phyloP scores from a whole-genome alignment of 352 stramenopile species.

The Stramenopiles sp. region DNA sequence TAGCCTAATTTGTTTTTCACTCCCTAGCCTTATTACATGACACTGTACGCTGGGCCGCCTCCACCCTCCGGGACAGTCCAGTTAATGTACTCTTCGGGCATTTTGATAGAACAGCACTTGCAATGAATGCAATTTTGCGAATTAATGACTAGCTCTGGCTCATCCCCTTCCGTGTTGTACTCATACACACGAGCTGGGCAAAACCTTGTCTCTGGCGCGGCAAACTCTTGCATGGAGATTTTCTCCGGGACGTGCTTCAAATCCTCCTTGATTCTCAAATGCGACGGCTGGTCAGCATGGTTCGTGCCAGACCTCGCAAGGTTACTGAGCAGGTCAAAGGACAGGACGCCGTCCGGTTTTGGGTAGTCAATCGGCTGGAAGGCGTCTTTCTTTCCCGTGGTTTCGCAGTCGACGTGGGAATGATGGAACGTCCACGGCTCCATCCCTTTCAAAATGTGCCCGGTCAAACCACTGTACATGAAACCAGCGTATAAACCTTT shows the following conservation, averaged over 20 bases:
- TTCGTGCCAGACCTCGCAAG: constrained; percentile 87
- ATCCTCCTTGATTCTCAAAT: constrained; percentile 84
- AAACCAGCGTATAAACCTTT: constrained; percentile 69
- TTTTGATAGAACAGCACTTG: constrained; percentile 99
- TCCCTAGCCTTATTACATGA: constrained; percentile 37
- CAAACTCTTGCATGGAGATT: constrained; percentile 72
- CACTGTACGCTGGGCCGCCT: constrained; percentile 89
- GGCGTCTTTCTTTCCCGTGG: constrained; percentile 64
- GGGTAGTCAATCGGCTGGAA: constrained; percentile 82
- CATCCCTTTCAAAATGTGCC: constrained; percentile 73
- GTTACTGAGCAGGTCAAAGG: constrained; percentile 95
- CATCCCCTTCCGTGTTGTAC: constrained; percentile 76
- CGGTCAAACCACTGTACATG: constrained; percentile 70
- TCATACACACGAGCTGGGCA: constrained; percentile 95
- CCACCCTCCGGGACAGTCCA: constrained; percentile 96
- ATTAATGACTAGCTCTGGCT: constrained; percentile 87
- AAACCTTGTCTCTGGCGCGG: constrained; percentile 86
- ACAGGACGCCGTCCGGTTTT: constrained; percentile 83
- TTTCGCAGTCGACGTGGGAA: constrained; percentile 59
- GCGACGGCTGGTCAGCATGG: constrained; percentile 92
- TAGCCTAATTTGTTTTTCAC: too few species aligned
- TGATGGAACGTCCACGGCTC: constrained; percentile 84
- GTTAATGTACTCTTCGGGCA: constrained; percentile 94
- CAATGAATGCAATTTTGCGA: constrained; percentile 98
- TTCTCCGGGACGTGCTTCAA: constrained; percentile 52